Evolutionary conservation across 2,329 filamentous ascomycete species (phyloP).

Genomic region (Claviceps digitariae): DNA sequence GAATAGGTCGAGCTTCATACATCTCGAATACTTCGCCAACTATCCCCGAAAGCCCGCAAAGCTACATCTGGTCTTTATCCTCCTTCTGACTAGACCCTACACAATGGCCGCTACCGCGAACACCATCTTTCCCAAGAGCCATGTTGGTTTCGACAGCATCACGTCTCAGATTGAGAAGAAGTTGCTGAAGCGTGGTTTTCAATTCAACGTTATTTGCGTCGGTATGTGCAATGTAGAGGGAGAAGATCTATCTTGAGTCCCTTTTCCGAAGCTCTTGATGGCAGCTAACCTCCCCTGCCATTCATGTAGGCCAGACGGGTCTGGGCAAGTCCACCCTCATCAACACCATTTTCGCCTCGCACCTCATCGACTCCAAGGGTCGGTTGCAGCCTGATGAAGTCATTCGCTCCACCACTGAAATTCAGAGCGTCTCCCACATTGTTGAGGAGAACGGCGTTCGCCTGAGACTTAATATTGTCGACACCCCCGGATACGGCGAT

Average conservation of each 20-base stretch:
- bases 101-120: slow-evolving; percentile 51
- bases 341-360: slow-evolving; percentile 99
- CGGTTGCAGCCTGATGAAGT: slow-evolving; percentile 84
- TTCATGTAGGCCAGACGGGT: slow-evolving; percentile 73
- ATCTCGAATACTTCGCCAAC: slow-evolving; percentile 15
- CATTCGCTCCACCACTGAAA: slow-evolving; percentile 92
- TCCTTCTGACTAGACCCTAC: slow-evolving; percentile 31
- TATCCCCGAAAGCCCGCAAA: slow-evolving; percentile 3
- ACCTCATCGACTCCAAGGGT: slow-evolving; percentile 98
- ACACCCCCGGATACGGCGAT: slow-evolving; percentile 96
- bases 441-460: slow-evolving; percentile 99
- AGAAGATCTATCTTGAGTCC: slow-evolving; percentile 2
- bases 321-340: slow-evolving; percentile 98
- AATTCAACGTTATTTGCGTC: slow-evolving; percentile 99
- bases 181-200: slow-evolving; percentile 97
- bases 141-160: slow-evolving; percentile 99
- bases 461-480: slow-evolving; percentile 94
- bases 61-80: background rate
- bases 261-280: background rate
- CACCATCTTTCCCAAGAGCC: slow-evolving; percentile 80
- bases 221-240: slow-evolving; percentile 48
- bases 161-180: slow-evolving; percentile 99
- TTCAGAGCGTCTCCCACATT: slow-evolving; percentile 94
- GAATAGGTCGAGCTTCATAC: slow-evolving; percentile 13
- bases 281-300: slow-evolving; percentile 8